A percentile compares a stretch with the other conserved stretches of the same genome.
Conservation (phyloP, 805 yeast genomes). For the Saturnispora kantuleensis region DNA sequence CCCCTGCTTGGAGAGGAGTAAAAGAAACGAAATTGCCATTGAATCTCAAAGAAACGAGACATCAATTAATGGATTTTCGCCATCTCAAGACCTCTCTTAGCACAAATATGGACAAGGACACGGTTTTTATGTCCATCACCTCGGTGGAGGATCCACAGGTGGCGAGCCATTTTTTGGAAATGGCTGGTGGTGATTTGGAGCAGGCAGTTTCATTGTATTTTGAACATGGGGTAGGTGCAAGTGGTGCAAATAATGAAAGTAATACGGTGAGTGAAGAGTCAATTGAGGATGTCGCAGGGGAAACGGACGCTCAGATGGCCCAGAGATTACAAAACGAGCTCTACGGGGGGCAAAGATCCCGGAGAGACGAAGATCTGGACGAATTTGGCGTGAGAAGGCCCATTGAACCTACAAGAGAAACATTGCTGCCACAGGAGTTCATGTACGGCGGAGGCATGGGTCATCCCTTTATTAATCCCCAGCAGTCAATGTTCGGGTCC, state of each 20-base stretch:
- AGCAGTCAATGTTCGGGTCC: conserved; percentile 39
- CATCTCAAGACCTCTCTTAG: not conserved
- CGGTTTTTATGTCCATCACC: conserved; percentile 77
- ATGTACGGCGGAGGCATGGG: conserved; percentile 12
- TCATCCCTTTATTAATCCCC: conserved; percentile 10
- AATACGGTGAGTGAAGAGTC: no score
- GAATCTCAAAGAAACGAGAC: not conserved
- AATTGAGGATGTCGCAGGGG: not conserved
- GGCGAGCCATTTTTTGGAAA: conserved; percentile 70
- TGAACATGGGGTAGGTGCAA: conserved; percentile 45
- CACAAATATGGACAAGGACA: conserved; percentile 35
- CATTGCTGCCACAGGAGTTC: conserved; percentile 26
- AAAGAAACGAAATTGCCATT: conserved; percentile 72
- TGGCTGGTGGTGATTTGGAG: conserved; percentile 70
- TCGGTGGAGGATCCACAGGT: conserved; percentile 54
- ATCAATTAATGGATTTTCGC: not conserved
- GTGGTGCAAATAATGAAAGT: not conserved
- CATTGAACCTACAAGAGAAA: conserved; percentile 69
- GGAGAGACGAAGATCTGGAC: conserved; percentile 1
- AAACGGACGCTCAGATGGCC: conserved; percentile 43
- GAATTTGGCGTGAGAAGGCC: conserved; percentile 61
- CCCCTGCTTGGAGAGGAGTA: conserved; percentile 88
- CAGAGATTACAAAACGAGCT: conserved; percentile 55
- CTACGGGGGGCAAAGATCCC: conserved; percentile 30
- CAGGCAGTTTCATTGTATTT: conserved; percentile 76